phyloP scores from a whole-genome alignment of 345 rosid species.

The Erodium maritimum region DNA sequence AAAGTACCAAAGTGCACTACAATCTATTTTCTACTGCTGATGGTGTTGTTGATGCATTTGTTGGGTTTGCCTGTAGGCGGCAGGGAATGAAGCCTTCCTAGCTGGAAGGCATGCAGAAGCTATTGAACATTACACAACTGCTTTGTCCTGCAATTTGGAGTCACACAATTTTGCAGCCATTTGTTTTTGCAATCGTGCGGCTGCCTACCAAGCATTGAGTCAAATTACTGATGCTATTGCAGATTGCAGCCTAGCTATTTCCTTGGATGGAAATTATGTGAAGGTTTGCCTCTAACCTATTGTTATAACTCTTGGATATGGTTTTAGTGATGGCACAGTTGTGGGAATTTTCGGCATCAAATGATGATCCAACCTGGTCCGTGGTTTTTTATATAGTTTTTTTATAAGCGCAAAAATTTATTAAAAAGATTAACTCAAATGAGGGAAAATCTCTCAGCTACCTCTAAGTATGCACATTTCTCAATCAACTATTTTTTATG shows the following conservation, averaged over 20 bases:
- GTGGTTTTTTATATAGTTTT: too few species aligned
- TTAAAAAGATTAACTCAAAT: too few species aligned
- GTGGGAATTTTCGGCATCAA: neutral
- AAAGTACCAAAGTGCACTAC: too few species aligned
- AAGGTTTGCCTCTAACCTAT: conserved; percentile 42
- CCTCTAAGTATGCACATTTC: too few species aligned
- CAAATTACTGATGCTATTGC: conserved; percentile 84
- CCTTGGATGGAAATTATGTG: conserved; percentile 70
- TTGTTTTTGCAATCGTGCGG: conserved; percentile 98
- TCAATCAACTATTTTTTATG: too few species aligned
- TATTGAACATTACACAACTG: conserved; percentile 76
- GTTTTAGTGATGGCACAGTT: neutral
- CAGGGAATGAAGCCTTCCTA: conserved; percentile 95
- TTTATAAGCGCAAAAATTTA: too few species aligned
- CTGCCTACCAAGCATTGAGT: conserved; percentile 71
- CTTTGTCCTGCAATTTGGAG: conserved; percentile 63
- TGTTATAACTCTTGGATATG: neutral
- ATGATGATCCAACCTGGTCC: neutral
- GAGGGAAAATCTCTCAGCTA: too few species aligned
- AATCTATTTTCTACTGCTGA: too few species aligned
- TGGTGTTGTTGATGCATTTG: neutral
- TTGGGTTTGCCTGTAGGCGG: conserved; percentile 28
- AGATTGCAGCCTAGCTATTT: conserved; percentile 93
- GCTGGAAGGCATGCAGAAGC: conserved; percentile 84
- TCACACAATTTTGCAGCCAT: conserved; percentile 87